Evolutionary conservation across 1,284 basidiomycete species (phyloP).

Genomic region (Sporisorium iseilematis-ciliati): DNA sequence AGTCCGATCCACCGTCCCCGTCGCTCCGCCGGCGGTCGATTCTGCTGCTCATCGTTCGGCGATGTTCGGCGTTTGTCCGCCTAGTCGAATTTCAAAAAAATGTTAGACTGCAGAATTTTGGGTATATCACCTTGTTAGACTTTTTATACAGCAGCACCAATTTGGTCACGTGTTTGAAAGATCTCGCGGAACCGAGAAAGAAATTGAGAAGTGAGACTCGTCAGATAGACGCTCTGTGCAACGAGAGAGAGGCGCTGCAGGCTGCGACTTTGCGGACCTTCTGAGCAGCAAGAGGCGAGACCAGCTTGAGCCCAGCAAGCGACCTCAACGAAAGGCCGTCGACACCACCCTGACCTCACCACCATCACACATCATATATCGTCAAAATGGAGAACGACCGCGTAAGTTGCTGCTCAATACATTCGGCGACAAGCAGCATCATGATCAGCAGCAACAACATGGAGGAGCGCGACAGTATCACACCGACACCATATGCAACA

Average conservation of each 20-base stretch:
- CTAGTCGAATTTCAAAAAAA: too few species aligned
- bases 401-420: slow-evolving; percentile 59
- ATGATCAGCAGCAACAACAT: slow-evolving; percentile 18
- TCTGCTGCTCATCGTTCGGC: too few species aligned
- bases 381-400: slow-evolving; percentile 73
- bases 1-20: too few species aligned
- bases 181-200: too few species aligned
- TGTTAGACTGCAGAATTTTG: too few species aligned
- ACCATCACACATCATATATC: slow-evolving; percentile 49
- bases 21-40: too few species aligned
- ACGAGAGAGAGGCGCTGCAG: background rate
- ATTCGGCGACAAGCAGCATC: slow-evolving; percentile 33
- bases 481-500: slow-evolving; percentile 7
- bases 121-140: too few species aligned
- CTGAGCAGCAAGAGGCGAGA: background rate
- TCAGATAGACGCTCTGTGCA: background rate
- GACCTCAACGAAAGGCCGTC: background rate
- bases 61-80: too few species aligned
- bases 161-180: too few species aligned
- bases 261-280: background rate
- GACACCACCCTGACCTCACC: slow-evolving; percentile 29
- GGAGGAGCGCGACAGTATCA: slow-evolving; percentile 26
- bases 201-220: too few species aligned
- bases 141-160: too few species aligned
- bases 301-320: background rate